Conservation (phyloP, 2,329 filamentous ascomycete genomes). For the Ploettnerulaceae sp. region DNA sequence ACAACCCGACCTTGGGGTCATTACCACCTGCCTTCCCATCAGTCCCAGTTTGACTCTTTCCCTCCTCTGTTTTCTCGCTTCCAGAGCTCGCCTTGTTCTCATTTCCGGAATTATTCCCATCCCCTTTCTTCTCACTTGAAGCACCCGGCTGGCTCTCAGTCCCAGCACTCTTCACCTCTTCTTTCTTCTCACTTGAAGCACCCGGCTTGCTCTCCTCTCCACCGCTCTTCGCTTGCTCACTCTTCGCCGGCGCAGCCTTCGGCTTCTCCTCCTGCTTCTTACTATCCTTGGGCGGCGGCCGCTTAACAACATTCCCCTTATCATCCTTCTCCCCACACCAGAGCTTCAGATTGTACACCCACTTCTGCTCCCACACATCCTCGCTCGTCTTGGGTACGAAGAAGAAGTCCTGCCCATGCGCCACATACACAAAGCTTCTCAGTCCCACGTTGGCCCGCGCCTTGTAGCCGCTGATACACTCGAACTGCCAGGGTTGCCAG, state of each 20-base stretch:
- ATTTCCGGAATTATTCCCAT: too few species aligned
- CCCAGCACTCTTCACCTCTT: too few species aligned
- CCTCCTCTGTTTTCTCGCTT: too few species aligned
- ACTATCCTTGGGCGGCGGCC: too few species aligned
- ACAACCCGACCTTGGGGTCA: too few species aligned
- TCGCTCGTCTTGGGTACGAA: slow-evolving; percentile 15
- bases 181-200: too few species aligned
- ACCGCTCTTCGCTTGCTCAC: neutral
- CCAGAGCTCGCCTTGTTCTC: too few species aligned
- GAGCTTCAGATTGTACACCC: slow-evolving; percentile 15
- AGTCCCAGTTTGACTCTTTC: too few species aligned
- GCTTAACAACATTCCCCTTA: slow-evolving; percentile 4
- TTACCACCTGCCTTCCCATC: too few species aligned
- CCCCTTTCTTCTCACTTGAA: too few species aligned
- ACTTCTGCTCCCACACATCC: slow-evolving; percentile 16
- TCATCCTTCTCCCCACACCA: slow-evolving; percentile 16
- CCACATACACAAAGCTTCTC: slow-evolving; percentile 15
- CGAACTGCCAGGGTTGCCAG: slow-evolving; percentile 8
- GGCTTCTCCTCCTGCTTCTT: too few species aligned
- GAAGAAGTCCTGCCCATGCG: slow-evolving; percentile 15
- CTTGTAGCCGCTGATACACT: slow-evolving; percentile 11
- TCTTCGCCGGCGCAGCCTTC: neutral
- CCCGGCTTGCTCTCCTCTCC: neutral
- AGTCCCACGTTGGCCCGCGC: slow-evolving; percentile 18
- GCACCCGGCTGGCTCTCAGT: too few species aligned